Base-by-base conservation (phyloP, 768 basidiomycete species). In the Pleurotus cornucopiae region DNA sequence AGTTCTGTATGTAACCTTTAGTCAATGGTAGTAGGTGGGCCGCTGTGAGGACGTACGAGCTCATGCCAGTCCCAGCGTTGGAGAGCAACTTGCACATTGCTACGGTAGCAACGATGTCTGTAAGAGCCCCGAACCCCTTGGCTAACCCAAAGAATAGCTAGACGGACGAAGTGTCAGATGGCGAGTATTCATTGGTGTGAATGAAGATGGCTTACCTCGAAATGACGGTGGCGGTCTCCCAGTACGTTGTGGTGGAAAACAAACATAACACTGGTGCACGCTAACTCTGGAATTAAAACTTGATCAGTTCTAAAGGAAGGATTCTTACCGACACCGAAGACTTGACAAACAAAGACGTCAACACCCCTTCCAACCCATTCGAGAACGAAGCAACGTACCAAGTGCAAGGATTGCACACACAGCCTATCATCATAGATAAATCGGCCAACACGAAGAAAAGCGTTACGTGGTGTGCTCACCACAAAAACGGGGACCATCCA, bases 71-170 rank as follows among this genome's bases (percentile, higher is more conserved):
- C 57, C 69, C 71, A 2, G 74, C 62, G 5, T 67, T 64, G 0
- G 68, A 66, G 4, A 79, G 66, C 43, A 71, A 71, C 2, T 69
- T 56, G 60, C 76, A 77, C 73, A 79, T 74, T 0, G 75, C 74
- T 20, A 72, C 63, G 6, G 76, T 79, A 0, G 78, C 77, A 9
- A 77, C 39, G 16, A 79, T 66, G 56, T 79, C 78, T 2, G 76
- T 73, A 0, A 72, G 47, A 12, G 76, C 72, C 30, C 71, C 73
- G 56, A 76, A 76, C 9, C 74, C 77, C 61, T 78, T 78, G 1
- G 74, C 72, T 2, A 79, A 41, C 3, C 76, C 76, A 49, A 76
- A 76, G 60, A 75, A 73, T 5, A 76, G 63, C 76, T 78, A 54
- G 3, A 16, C 5, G 49, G 26, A 12, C 14, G n/a, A 25, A 26